Evolutionary conservation across 1,139 yeast species (phyloP).

Genomic region (Yarrowia galli): DNA sequence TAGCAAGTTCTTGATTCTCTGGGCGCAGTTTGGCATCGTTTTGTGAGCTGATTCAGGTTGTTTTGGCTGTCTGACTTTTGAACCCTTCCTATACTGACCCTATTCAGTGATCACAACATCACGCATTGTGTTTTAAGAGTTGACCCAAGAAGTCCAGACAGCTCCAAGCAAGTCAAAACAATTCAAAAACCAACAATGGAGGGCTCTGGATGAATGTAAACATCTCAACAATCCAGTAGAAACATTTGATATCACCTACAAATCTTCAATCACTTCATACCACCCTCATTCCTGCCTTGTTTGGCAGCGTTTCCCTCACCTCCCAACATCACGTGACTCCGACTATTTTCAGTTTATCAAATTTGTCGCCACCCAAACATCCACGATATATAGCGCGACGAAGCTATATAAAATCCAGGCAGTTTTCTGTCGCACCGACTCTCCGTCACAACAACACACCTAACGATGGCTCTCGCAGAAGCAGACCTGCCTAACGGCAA

Average conservation of each 20-base stretch:
- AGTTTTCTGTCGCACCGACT: constrained; percentile 5
- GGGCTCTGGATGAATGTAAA: no score
- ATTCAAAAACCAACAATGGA: no score
- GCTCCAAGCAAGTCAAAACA: no score
- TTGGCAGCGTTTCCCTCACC: background rate
- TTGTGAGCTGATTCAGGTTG: no score
- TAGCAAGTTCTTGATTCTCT: background rate
- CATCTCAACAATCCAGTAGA: background rate
- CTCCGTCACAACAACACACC: background rate
- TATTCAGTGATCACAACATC: no score
- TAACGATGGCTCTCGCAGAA: constrained; percentile 32
- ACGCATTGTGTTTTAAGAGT: no score
- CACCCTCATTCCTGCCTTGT: background rate
- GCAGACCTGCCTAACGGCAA: constrained; percentile 31
- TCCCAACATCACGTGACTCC: constrained; percentile 28
- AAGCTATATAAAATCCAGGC: background rate
- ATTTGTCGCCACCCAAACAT: constrained; percentile 20
- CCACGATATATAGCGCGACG: constrained; percentile 16
- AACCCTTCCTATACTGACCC: no score
- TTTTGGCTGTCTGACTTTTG: no score
- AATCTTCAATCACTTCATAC: background rate
- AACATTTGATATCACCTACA: background rate
- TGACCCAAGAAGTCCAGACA: no score
- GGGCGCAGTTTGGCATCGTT: no score
- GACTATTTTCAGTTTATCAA: constrained; percentile 21